Evolutionary conservation across 345 rosid species (phyloP), one percentile per base, ranked within the genome.

Genomic region (Tarenaya hassleriana): DNA sequence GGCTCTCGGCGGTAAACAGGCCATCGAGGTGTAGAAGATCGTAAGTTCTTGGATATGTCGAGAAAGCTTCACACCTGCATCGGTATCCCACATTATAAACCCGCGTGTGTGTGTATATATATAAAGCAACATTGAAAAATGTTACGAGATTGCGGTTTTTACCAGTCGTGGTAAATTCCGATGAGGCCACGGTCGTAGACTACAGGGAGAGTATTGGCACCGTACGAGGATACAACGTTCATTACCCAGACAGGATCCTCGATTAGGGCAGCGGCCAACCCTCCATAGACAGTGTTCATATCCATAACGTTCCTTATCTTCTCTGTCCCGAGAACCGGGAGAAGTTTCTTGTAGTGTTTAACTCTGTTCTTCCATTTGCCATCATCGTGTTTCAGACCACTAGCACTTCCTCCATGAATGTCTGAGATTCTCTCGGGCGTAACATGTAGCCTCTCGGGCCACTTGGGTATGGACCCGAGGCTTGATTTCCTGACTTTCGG

Each of bases 141-240:
- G n/a, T n/a, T n/a, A n/a, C n/a, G n/a, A n/a, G n/a, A n/a, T n/a
- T n/a, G n/a, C n/a, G n/a, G n/a, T 10, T 9, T 4, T 72, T 78
- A 83, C 98, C 98, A 88, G 59, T 88, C 98, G 34, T 88, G 96
- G 67, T n/a, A n/a, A n/a, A n/a, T n/a, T n/a, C n/a, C n/a, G n/a
- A n/a, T n/a, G n/a, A n/a, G n/a, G n/a, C n/a, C n/a, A n/a, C n/a
- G n/a, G n/a, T n/a, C n/a, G n/a, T n/a, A n/a, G n/a, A n/a, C n/a
- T n/a, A n/a, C n/a, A n/a, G n/a, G n/a, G n/a, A n/a, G n/a, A n/a
- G n/a, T n/a, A n/a, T n/a, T n/a, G n/a, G n/a, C n/a, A n/a, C n/a
- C n/a, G n/a, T n/a, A n/a, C n/a, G n/a, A n/a, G n/a, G n/a, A n/a
- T n/a, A n/a, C n/a, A n/a, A n/a, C 95, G n/a, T 88, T 92, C 96